Base-by-base conservation (phyloP, 495 filamentous ascomycete genomes). In the Podospora pseudopauciseta region DNA sequence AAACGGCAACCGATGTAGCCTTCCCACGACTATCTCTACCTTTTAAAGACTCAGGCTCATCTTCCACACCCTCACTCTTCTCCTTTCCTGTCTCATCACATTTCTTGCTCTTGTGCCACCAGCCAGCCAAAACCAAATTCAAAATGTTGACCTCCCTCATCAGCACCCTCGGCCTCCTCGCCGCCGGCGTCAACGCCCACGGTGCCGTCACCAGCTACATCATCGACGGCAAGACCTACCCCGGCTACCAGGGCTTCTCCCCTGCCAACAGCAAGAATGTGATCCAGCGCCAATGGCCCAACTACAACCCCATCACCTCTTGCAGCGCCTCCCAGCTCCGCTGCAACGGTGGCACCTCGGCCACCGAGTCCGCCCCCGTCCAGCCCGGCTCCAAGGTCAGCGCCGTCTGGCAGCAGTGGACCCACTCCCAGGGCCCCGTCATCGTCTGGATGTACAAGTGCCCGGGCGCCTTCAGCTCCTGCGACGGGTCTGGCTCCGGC, bases 141-240 rank as follows among this genome's bases (percentile, higher is more conserved):
- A 72, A 32, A 54, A 78, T 76, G 76, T 19, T 73, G 59, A 72
- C 73, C 67, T 66, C 71, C 16, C 28, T 66, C 65, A 55, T 73
- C 65, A 64, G 70, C 60, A 60, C 70, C 0, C 67, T 74, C 64
- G 73, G 64, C 34, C 67, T 75, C 11, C 64, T 77, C 4, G 75
- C 72, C 44, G 69, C 82, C 27, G 72, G 78, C 59, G 84, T 74
- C 66, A 76, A 81, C 32, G 85, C 82, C 59, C 85, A 88, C 71
- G 86, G 86, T 61, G 86, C 84, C 68, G 85, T 86, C 54, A 82
- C 84, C 30, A 83, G 80, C 73, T 88, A 88, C 76, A 78, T 82
- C 56, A 84, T 88, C 64, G 84, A 71, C 58, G 80, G 83, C 58
- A 82, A 75, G 67, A 82, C 70, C 20, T 87, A 85, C 70, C 79